Evolutionary conservation across 176 grass and related monocot genomes (phyloP).

Genomic region (Cocos nucifera): DNA sequence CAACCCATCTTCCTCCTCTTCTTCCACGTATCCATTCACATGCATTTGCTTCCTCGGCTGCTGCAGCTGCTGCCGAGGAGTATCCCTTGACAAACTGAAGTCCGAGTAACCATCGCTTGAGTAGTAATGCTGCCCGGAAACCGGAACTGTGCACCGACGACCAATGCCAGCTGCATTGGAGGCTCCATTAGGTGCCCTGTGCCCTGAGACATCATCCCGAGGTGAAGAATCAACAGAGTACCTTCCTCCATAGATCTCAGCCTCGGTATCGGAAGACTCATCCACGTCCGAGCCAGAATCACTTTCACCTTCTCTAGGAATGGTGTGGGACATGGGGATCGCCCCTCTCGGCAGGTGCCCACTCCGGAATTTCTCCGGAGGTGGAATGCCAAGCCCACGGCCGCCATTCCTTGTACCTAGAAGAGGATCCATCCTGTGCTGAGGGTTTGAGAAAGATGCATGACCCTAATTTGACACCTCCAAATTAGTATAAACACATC

Average conservation of each 20-base stretch:
- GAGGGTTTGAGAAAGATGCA: conserved; percentile 23
- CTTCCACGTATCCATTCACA: conserved; percentile 30
- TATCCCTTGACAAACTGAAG: conserved; percentile 78
- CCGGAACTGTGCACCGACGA: conserved; percentile 25
- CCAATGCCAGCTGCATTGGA: conserved; percentile 15
- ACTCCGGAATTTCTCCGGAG: conserved; percentile 84
- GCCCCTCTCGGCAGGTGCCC: conserved; percentile 55
- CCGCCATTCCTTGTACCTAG: conserved; percentile 23
- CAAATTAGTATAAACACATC: not conserved
- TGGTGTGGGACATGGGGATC: conserved; percentile 42
- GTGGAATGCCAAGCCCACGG: conserved; percentile 54
- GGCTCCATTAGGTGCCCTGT: conserved; percentile 16
- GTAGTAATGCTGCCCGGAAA: conserved; percentile 42
- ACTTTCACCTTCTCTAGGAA: conserved; percentile 32
- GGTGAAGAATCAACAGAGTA: conserved; percentile 79
- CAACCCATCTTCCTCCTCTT: conserved; percentile 45
- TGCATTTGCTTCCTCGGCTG: conserved; percentile 23
- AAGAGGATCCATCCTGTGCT: conserved; percentile 46
- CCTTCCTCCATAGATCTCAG: conserved; percentile 50
- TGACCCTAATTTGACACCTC: conserved; percentile 10
- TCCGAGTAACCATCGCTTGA: conserved; percentile 88
- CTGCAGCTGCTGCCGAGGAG: conserved; percentile 41
- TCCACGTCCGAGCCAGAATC: conserved; percentile 78
- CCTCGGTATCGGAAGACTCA: conserved; percentile 76
- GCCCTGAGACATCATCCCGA: conserved; percentile 14